Conservation (phyloP, 768 basidiomycete genomes). For the Phanerochaete carnosa region DNA sequence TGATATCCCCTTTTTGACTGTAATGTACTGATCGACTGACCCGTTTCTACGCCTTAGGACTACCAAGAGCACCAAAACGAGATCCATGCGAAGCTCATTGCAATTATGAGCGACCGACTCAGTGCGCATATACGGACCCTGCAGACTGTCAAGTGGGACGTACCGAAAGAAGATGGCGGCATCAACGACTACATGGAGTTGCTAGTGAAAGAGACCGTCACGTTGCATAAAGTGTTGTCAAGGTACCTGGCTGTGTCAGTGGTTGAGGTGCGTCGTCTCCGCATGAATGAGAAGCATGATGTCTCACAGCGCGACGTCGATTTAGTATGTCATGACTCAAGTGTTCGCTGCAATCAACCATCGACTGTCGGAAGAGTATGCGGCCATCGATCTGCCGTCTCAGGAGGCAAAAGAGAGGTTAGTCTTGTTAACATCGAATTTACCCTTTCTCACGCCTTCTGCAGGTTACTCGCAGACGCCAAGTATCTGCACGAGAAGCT, state of each 20-base stretch:
- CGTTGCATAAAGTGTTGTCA: slow-evolving; percentile 92
- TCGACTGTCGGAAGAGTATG: slow-evolving; percentile 83
- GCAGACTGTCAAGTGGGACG: slow-evolving; percentile 80
- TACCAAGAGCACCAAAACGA: slow-evolving; percentile 99
- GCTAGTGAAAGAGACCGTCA: slow-evolving; percentile 91
- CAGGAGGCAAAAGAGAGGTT: slow-evolving; percentile 86
- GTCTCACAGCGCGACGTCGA: neutral
- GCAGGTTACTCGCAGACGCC: slow-evolving; percentile 78
- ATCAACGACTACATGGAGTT: slow-evolving; percentile 90
- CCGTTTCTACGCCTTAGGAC: slow-evolving; percentile 49
- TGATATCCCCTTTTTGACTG: too few relatives aligned
- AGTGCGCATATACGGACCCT: slow-evolving; percentile 81
- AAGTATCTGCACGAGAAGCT: slow-evolving; percentile 75
- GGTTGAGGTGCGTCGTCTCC: slow-evolving; percentile 65
- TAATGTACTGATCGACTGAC: neutral
- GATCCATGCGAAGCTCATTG: slow-evolving; percentile 95
- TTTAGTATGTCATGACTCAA: slow-evolving; percentile 88
- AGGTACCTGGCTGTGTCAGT: slow-evolving; percentile 78
- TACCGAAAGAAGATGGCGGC: slow-evolving; percentile 54
- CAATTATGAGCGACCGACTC: slow-evolving; percentile 96
- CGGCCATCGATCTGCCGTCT: slow-evolving; percentile 75
- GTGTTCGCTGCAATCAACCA: slow-evolving; percentile 93
- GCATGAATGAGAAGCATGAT: neutral
- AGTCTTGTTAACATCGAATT: slow-evolving; percentile 22
- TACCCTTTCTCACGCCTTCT: slow-evolving; percentile 6